Evolutionary conservation across 805 yeast species (phyloP).

Genomic region (Suhomyces prunicola): DNA sequence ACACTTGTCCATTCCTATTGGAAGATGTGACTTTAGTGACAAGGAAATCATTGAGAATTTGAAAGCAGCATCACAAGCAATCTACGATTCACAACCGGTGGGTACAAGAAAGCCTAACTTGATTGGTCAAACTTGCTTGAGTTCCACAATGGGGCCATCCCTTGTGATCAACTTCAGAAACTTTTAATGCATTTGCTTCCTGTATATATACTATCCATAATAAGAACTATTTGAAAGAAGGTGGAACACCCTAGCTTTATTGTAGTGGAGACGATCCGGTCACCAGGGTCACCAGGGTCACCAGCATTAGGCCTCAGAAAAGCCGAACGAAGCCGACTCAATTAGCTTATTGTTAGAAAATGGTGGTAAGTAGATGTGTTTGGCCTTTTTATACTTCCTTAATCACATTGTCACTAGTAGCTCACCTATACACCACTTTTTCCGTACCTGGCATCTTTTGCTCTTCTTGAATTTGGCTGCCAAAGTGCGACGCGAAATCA

Average conservation of each 20-base stretch:
- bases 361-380: neutral
- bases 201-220: conserved; percentile 6
- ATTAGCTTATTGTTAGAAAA: neutral
- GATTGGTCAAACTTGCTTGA: conserved; percentile 65
- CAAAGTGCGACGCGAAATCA: neutral
- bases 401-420: too few species aligned
- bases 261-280: neutral
- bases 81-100: conserved; percentile 52
- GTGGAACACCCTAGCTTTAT: too few species aligned
- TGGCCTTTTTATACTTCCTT: too few species aligned
- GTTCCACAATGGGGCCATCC: conserved; percentile 78
- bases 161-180: conserved; percentile 51
- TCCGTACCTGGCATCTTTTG: neutral
- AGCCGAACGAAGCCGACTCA: neutral
- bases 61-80: conserved; percentile 60
- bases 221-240: neutral
- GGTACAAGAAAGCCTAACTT: conserved; percentile 65
- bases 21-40: conserved; percentile 74
- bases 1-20: conserved; percentile 65
- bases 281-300: neutral
- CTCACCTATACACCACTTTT: too few species aligned
- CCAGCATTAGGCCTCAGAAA: neutral
- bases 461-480: neutral
- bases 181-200: conserved; percentile 10
- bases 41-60: conserved; percentile 70